Evolutionary conservation across 352 stramenopile genomes (phyloP), one percentile per base, ranked within the genome.

Genomic region (Phytophthora sojae): DNA sequence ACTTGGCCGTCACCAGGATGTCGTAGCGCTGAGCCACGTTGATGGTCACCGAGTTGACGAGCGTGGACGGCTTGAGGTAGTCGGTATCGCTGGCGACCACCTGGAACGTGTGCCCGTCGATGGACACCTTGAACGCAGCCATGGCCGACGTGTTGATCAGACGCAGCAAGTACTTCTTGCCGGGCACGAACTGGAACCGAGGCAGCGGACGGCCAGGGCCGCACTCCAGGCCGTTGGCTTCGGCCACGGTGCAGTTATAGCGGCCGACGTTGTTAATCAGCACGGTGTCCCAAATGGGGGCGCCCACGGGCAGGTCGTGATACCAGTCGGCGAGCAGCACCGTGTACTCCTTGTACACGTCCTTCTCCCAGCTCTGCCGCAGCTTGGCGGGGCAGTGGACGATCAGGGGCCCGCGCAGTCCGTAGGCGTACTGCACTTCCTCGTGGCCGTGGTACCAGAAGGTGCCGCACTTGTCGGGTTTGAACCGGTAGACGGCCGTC

Each of bases 361-460:
- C 67, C 19, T 73, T 73, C 63, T 83, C 73, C 73, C 75, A 79
- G 44, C 53, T 69, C 42, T 76, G 64, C 55, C 74, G 30, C n/a
- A 63, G 63, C 5, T 72, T n/a, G 4, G 42, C 17, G 1, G 74
- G 73, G 25, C 64, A 77, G 50, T 79, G 69, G 4, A 86, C 76
- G 49, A 82, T 81, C 29, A 86, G 68, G 0, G 79, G 67, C 15
- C 76, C 77, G 35, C 79, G 79, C 7, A 86, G 72, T 32, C 76
- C 76, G 52, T 58, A 79, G n/a, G 73, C 73, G 61, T 84, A 84
- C 54, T 86, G 79, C 21, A 79, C 64, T 14, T 79, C 69, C 51
- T 86, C 76, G 60, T 86, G 79, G 25, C 73, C 70, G 37, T 86
- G 79, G 44, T 57, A 86, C 79, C 76, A 84, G 58, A 83, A 86